Evolutionary conservation across 2,329 filamentous ascomycete genomes (phyloP), one percentile per base, ranked within the genome.

Genomic region (Verticillium tricorpus): DNA sequence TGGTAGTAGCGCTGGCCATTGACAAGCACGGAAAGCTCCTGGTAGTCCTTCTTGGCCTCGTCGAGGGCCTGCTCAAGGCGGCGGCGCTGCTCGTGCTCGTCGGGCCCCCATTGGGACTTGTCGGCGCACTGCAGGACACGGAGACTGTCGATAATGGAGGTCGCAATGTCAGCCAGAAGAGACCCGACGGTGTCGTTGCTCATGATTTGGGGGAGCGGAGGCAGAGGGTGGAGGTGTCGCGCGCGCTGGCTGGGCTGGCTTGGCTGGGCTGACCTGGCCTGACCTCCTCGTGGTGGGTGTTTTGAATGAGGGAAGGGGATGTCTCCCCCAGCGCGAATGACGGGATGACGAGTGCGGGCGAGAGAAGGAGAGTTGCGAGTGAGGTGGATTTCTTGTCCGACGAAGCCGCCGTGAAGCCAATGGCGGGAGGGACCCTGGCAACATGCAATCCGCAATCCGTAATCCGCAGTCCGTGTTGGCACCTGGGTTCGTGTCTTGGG

Each of bases 1-100:
- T 86, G 81, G 67, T 87, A 87, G 71, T 86, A 84, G 56, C 80
- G 76, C 67, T 82, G 78, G 34, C 84, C 83, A 65, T 84, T 82
- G 60, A 87, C 78, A 54, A 87, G 74, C 56, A 77, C 76, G 25
- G 79, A 79, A 62, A 87, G 75, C 68, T 84, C 80, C 73, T 87
- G 84, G 65, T 86, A 87, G 73, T 87, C 84, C 70, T 78, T 80
- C 73, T 82, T 84, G 61, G 85, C 85, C 66, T 85, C 83, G 69
- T 86, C 82, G 59, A 87, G 76, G n/a, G 79, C 76, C 39, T 78
- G 75, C 67, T 85, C 80, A 60, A 87, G 76, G 57, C 82, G 79
- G 61, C 79, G 81, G 62, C 82, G 71, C 74, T 87, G 85, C 69
- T 86, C 84, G 69, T 84, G 81, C 74, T 87, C 84, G 76, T 86